Percentiles rank a stretch among this genome's conserved stretches.
These are phyloP conservation scores for Calonectria fujianensis DNA, from an alignment of 2,329 filamentous ascomycete species.

Conservation along the genomic window DNA sequence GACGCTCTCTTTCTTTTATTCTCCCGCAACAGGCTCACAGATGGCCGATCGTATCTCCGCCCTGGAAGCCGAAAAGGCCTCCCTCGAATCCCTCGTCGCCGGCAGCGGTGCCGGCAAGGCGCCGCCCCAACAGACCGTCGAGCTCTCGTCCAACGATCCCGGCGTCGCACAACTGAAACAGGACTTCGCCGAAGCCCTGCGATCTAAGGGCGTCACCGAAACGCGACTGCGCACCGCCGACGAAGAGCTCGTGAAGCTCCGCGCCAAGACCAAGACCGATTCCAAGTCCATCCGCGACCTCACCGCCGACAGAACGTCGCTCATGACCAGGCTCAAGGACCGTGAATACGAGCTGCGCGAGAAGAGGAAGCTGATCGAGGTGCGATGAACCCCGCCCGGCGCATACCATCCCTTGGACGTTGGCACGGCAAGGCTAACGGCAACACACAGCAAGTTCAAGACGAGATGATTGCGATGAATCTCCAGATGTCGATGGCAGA, in stretches of 20 bases:
- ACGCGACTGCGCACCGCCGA: slow-evolving; percentile 77
- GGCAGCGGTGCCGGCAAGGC: slow-evolving; percentile 51
- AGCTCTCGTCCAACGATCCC: slow-evolving; percentile 56
- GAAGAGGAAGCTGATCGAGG: slow-evolving; percentile 89
- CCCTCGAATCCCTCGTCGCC: slow-evolving; percentile 58
- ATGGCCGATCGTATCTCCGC: slow-evolving; percentile 80
- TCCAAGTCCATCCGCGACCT: slow-evolving; percentile 76
- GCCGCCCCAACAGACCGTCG: slow-evolving; percentile 39
- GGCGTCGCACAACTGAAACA: slow-evolving; percentile 73
- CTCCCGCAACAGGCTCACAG: slow-evolving; percentile 74
- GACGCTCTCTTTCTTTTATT: slow-evolving; percentile 36
- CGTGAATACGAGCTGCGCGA: slow-evolving; percentile 89
- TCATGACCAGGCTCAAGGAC: slow-evolving; percentile 83
- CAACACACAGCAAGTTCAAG: slow-evolving; percentile 82
- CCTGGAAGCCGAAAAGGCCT: slow-evolving; percentile 75
- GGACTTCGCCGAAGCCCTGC: slow-evolving; percentile 86
- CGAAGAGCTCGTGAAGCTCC: slow-evolving; percentile 79
- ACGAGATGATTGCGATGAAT: slow-evolving; percentile 92
- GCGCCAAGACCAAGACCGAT: slow-evolving; percentile 76
- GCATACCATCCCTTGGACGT: background rate
- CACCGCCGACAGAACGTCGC: slow-evolving; percentile 75
- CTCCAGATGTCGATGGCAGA: slow-evolving; percentile 92
- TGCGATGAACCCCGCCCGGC: slow-evolving; percentile 56
- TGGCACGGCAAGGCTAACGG: slow-evolving; percentile 38
- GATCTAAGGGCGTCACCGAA: slow-evolving; percentile 82